A percentile compares a stretch with the other conserved stretches of the same genome.
phyloP scores from a whole-genome alignment of 768 basidiomycete species.

The Lanmaoa rubissima region DNA sequence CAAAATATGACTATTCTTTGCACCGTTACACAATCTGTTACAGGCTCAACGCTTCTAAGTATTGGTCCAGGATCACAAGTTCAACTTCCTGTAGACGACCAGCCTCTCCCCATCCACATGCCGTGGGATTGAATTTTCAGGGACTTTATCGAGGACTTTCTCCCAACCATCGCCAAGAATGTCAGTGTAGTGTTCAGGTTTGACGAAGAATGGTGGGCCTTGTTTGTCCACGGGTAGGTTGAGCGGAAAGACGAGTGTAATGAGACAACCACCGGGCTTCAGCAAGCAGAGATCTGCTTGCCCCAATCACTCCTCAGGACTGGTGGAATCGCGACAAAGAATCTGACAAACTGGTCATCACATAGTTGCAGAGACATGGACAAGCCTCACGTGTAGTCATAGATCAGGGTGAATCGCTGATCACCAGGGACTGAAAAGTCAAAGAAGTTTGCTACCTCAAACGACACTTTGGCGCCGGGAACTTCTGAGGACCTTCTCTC shows the following conservation, averaged over 20 bases:
- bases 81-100: conserved; percentile 34
- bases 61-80: not conserved
- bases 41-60: no score
- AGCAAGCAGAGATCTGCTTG: conserved; percentile 51
- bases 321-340: conserved; percentile 73
- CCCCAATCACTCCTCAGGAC: conserved; percentile 56
- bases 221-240: conserved; percentile 40
- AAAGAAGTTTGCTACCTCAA: conserved; percentile 22
- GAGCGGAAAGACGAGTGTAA: conserved; percentile 60
- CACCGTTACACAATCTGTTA: no score
- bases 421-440: conserved; percentile 12
- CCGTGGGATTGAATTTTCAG: conserved; percentile 39
- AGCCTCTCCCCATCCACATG: conserved; percentile 52
- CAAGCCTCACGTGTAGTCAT: conserved; percentile 13
- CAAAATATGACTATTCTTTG: not conserved
- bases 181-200: conserved; percentile 53
- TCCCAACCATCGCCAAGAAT: conserved; percentile 50
- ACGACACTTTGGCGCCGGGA: conserved; percentile 7
- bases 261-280: conserved; percentile 60
- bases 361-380: not conserved
- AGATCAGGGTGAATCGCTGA: conserved; percentile 18
- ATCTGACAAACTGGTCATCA: conserved; percentile 3
- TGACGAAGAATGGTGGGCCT: conserved; percentile 65
- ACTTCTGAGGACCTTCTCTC: not conserved
- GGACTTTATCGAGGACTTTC: conserved; percentile 52